Evolutionary conservation across 1,284 basidiomycete species (phyloP), one percentile per base, ranked within the genome.

Genomic region (Fistulinella cinereoalba): DNA sequence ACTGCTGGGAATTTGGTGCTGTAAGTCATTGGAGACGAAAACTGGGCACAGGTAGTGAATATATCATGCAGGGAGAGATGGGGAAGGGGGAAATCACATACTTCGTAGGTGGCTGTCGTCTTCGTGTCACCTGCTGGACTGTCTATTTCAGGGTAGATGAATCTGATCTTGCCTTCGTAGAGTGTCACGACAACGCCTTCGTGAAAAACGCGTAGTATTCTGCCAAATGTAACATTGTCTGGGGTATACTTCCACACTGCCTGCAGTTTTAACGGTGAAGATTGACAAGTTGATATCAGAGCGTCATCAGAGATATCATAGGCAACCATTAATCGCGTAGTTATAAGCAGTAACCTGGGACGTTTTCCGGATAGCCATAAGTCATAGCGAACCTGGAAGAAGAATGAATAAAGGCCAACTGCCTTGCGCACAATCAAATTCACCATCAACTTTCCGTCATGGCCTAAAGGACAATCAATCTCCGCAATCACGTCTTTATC

Each of bases 291-390:
- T 6, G 51, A 50, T 6, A 41, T 37, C 42, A 63, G 43, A 15
- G 24, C 19, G 11, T 43, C 41, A 34, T 61, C 54, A 4, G 64
- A 62, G 15, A 65, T 53, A 21, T 66, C 54, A 22, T 63, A 63
- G 1, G 61, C 61, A 3, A 59, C 50, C 58, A 66, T 66, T 21
- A 63, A 31, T 25, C 61, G 61, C 7, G 61, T 64, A 28, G 52
- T 58, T 41, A 64, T 49, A 1, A 63, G 51, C 16, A 63, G 23
- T 8, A 63, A 16, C 27, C 43, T 57, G 9, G 64, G 64, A n/a
- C 21, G 42, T 39, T 57, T 53, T 28, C 62, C 62, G 7, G 61
- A 60, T 3, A 63, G 27, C 22, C 64, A 52, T 43, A 63, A 38
- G 36, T 63, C 62, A 16, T 63, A 63, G 22, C 57, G 64, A 18